These are phyloP conservation scores for Pilasporangium apinafurcum DNA, from an alignment of 352 stramenopile species.

Conservation along the genomic window DNA sequence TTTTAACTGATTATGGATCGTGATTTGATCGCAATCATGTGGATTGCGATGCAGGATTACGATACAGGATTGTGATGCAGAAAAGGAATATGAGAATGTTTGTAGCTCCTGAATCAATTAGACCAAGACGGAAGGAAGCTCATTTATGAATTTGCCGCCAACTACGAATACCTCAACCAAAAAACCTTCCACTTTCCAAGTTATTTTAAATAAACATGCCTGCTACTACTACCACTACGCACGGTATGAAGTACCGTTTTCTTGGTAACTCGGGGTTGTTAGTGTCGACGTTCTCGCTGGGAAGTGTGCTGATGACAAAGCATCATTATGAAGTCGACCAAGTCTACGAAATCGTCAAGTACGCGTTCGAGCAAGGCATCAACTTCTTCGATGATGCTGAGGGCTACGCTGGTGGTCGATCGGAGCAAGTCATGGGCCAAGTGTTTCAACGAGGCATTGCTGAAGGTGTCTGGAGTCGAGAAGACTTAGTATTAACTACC, in stretches of 20 bases:
- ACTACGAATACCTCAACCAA: too few relatives aligned
- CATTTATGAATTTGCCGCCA: too few relatives aligned
- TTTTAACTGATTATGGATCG: too few relatives aligned
- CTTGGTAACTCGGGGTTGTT: slow-evolving; percentile 23
- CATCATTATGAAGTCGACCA: slow-evolving; percentile 6
- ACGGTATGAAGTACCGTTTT: slow-evolving; percentile 29
- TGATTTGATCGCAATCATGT: too few relatives aligned
- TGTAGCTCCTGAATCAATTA: too few relatives aligned
- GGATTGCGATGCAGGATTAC: too few relatives aligned
- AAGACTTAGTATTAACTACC: slow-evolving; percentile 53
- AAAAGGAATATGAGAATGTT: too few relatives aligned
- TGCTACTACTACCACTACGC: too few relatives aligned
- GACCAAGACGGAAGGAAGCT: too few relatives aligned
- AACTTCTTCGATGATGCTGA: slow-evolving; percentile 57
- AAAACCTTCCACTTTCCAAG: too few relatives aligned
- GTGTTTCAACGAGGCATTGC: slow-evolving; percentile 15
- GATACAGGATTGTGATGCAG: too few relatives aligned
- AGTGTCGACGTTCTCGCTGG: slow-evolving; percentile 29
- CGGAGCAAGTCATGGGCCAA: slow-evolving; percentile 24
- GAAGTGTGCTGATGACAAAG: slow-evolving; percentile 17
- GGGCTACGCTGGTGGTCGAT: slow-evolving; percentile 18
- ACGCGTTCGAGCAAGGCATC: slow-evolving; percentile 32
- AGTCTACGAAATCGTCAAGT: slow-evolving; percentile 23
- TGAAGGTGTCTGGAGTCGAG: slow-evolving; percentile 13
- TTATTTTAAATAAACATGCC: too few relatives aligned